A percentile compares a stretch with the other conserved stretches of the same genome.
phyloP scores from a whole-genome alignment of 768 basidiomycete genomes.

The Boletellus ananiceps region DNA sequence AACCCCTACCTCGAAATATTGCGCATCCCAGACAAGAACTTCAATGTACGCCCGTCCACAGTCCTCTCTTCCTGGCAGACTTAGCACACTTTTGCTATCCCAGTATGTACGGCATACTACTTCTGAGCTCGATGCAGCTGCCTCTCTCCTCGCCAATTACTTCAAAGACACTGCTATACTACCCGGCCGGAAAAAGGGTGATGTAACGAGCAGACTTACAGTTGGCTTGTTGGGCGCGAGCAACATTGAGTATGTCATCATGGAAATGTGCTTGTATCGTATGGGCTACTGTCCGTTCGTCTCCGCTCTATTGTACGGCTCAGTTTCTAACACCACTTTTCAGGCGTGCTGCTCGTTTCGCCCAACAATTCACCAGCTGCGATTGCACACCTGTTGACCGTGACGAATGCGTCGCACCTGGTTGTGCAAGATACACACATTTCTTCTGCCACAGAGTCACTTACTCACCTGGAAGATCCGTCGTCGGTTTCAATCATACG shows the following conservation, averaged over 20 bases:
- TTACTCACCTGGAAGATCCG: slow-evolving; percentile 16
- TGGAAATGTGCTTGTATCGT: slow-evolving; percentile 25
- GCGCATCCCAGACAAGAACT: slow-evolving; percentile 13
- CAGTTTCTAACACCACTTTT: neutral
- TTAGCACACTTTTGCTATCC: neutral
- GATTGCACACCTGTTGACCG: slow-evolving; percentile 40
- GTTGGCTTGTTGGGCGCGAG: slow-evolving; percentile 23
- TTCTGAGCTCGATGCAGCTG: slow-evolving; percentile 22
- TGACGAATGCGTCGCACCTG: slow-evolving; percentile 19
- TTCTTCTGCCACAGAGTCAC: slow-evolving; percentile 13
- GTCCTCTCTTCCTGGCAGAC: neutral
- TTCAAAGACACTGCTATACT: slow-evolving; percentile 10
- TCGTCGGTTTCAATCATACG: slow-evolving; percentile 20
- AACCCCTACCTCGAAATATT: slow-evolving; percentile 4
- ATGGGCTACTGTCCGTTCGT: slow-evolving; percentile 29
- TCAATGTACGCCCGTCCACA: slow-evolving; percentile 10
- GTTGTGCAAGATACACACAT: slow-evolving; percentile 18
- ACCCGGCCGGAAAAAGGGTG: slow-evolving; percentile 21
- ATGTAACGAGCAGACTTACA: slow-evolving; percentile 21
- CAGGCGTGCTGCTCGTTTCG: slow-evolving; percentile 35
- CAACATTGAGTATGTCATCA: slow-evolving; percentile 26
- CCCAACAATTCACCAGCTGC: slow-evolving; percentile 45
- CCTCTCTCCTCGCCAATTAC: slow-evolving; percentile 23
- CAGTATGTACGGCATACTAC: slow-evolving; percentile 26
- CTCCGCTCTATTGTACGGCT: slow-evolving; percentile 7